Conservation (phyloP, 805 yeast genomes). For the Myxozyma geophila region DNA sequence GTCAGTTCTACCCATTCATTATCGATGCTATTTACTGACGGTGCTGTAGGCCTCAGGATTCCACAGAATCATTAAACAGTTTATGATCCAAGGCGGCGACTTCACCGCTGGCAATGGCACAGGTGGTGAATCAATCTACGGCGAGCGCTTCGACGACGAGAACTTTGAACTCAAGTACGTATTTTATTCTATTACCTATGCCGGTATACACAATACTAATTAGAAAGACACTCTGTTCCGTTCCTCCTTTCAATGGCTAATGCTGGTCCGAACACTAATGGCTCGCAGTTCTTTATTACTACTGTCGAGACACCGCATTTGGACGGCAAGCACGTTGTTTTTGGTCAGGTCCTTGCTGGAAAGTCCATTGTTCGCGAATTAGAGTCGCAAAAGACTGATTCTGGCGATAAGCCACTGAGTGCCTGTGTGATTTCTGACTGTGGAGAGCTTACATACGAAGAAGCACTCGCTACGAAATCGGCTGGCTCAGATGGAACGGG, state of each 20-base stretch:
- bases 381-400: slow-evolving; percentile 70
- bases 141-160: slow-evolving; percentile 89
- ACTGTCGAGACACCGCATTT: slow-evolving; percentile 92
- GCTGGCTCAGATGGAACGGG: slow-evolving; percentile 73
- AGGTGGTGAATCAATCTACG: slow-evolving; percentile 83
- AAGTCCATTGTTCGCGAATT: slow-evolving; percentile 55
- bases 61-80: slow-evolving; percentile 83
- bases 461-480: slow-evolving; percentile 42
- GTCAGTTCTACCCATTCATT: not conserved
- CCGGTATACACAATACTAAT: not conserved
- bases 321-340: slow-evolving; percentile 95
- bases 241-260: slow-evolving; percentile 95
- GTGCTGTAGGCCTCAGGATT: slow-evolving; percentile 74
- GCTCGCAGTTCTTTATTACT: slow-evolving; percentile 93
- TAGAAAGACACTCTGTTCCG: slow-evolving; percentile 76
- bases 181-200: not conserved
- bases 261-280: slow-evolving; percentile 94
- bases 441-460: slow-evolving; percentile 72
- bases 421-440: slow-evolving; percentile 76
- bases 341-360: slow-evolving; percentile 73
- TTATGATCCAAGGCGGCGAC: slow-evolving; percentile 90
- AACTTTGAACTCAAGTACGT: slow-evolving; percentile 54
- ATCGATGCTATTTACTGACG: not conserved
- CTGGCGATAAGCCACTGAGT: slow-evolving; percentile 69
- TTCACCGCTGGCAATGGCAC: slow-evolving; percentile 60